Evolutionary conservation across 768 basidiomycete genomes (phyloP).

Genomic region (Suillus occidentalis): DNA sequence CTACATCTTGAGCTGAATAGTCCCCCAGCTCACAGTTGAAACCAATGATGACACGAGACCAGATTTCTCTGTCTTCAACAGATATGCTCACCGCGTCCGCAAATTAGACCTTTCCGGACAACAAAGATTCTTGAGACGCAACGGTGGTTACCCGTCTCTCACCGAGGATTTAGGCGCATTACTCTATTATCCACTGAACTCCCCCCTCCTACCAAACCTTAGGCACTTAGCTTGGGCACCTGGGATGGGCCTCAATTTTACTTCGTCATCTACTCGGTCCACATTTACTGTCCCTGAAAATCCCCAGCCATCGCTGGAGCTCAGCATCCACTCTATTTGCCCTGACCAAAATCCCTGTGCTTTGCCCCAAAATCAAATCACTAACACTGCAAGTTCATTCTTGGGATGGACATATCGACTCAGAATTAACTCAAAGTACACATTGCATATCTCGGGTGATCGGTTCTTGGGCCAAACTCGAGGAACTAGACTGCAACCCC

Average conservation of each 20-base stretch:
- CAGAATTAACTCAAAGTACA: background rate
- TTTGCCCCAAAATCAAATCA: slow-evolving; percentile 1
- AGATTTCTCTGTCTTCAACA: background rate
- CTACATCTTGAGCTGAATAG: background rate
- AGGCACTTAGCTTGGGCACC: slow-evolving; percentile 5
- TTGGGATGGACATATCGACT: background rate
- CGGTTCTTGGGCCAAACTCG: background rate
- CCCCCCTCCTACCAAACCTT: background rate
- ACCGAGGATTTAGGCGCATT: background rate
- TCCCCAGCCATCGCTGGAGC: background rate
- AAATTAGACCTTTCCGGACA: slow-evolving; percentile 1
- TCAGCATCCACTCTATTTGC: background rate
- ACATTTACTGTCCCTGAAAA: slow-evolving; percentile 1
- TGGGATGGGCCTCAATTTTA: background rate
- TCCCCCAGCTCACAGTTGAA: background rate
- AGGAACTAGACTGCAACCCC: slow-evolving; percentile 4
- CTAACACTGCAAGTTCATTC: background rate
- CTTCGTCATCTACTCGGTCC: slow-evolving; percentile 5
- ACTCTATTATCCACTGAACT: slow-evolving; percentile 1
- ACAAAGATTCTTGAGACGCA: background rate
- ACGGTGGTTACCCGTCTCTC: background rate
- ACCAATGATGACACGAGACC: background rate
- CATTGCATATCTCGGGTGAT: background rate
- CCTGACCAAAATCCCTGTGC: background rate
- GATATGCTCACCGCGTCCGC: slow-evolving; percentile 3